Evolutionary conservation across 192 early-diverging fungal genomes (phyloP).

Genomic region (Radiomyces spectabilis): DNA sequence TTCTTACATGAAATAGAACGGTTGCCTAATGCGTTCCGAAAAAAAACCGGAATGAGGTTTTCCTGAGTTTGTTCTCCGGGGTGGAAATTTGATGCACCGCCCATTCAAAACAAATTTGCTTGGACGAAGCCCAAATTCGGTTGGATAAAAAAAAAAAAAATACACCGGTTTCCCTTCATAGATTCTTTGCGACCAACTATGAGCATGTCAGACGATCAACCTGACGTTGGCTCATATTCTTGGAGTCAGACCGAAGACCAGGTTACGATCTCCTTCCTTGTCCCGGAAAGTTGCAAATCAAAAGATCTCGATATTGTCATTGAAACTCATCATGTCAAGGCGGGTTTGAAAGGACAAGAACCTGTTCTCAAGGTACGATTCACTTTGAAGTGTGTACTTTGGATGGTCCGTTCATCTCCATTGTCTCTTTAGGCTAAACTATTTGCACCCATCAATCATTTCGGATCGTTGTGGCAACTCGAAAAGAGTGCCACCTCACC

Average conservation of each 20-base stretch:
- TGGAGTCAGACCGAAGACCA: constrained; percentile 30
- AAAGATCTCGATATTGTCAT: constrained; percentile 31
- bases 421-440: constrained; percentile 17
- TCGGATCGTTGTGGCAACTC: constrained; percentile 28
- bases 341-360: constrained; percentile 26
- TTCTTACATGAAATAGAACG: too few relatives aligned
- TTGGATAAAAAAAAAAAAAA: too few relatives aligned
- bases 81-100: too few relatives aligned
- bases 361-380: constrained; percentile 22
- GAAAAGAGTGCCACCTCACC: constrained; percentile 23
- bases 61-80: too few relatives aligned
- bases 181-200: not conserved
- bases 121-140: too few relatives aligned
- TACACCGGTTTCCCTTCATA: too few relatives aligned
- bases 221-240: constrained; percentile 24
- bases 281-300: constrained; percentile 18
- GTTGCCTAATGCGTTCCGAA: too few relatives aligned
- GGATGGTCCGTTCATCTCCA: not conserved
- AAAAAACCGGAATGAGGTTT: too few relatives aligned
- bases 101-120: too few relatives aligned
- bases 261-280: constrained; percentile 29
- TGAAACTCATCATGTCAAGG: constrained; percentile 21
- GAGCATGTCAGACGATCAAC: constrained; percentile 19
- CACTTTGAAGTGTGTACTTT: not conserved
- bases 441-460: constrained; percentile 24